Evolutionary conservation across 2,329 filamentous ascomycete species (phyloP).

Genomic region (Chalaropsis thielavioides): DNA sequence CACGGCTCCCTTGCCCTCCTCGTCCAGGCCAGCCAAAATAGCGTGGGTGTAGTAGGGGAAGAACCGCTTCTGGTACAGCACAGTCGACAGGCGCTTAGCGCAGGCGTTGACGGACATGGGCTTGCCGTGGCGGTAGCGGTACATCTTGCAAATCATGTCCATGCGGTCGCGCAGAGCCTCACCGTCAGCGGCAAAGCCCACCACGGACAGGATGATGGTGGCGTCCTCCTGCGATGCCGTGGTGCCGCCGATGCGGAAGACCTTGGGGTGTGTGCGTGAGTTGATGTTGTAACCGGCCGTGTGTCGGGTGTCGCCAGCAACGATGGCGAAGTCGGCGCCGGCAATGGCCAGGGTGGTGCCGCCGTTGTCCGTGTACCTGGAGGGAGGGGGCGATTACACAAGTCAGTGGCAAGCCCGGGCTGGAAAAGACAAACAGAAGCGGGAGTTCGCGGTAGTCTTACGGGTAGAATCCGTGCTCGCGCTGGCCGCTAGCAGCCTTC

Average conservation of each 20-base stretch:
- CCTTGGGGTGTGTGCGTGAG: constrained; percentile 84
- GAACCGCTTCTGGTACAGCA: constrained; percentile 94
- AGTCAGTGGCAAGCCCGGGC: not conserved
- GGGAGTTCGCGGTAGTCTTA: constrained; percentile 32
- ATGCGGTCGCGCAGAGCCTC: constrained; percentile 86
- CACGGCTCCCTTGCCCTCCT: constrained; percentile 82
- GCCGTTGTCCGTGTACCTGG: constrained; percentile 91
- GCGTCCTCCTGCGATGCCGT: constrained; percentile 73
- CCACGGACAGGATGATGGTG: constrained; percentile 79
- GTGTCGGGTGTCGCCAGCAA: constrained; percentile 92
- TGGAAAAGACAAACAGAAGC: not conserved
- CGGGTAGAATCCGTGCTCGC: constrained; percentile 80
- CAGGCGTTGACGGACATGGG: constrained; percentile 88
- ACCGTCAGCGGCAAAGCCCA: constrained; percentile 90
- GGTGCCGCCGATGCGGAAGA: constrained; percentile 92
- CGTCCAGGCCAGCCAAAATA: constrained; percentile 85
- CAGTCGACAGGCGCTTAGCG: constrained; percentile 85
- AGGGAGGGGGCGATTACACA: constrained; percentile 15
- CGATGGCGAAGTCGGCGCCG: constrained; percentile 85
- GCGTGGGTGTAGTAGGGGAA: constrained; percentile 97
- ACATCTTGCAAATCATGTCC: constrained; percentile 94
- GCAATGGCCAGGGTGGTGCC: constrained; percentile 92
- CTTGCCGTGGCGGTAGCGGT: constrained; percentile 95
- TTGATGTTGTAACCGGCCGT: constrained; percentile 98
- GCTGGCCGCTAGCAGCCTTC: constrained; percentile 35